These are phyloP conservation scores for Centrapalus pauciflorus DNA, from an alignment of 129 eudicot species.

Conservation along the genomic window DNA sequence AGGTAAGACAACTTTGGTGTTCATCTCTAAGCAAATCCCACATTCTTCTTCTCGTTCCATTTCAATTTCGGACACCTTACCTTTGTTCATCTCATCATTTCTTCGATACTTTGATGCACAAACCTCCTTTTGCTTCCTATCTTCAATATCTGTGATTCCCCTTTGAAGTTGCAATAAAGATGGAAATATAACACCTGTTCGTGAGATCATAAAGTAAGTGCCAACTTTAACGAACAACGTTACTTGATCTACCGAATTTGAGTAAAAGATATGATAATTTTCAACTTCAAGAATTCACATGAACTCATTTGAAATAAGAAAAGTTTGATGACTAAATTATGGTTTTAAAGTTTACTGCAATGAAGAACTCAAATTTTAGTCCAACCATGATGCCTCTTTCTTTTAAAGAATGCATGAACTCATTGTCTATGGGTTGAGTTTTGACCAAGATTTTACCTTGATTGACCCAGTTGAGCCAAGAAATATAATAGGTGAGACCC, in stretches of 20 bases:
- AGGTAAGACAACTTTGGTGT: conserved; percentile 70
- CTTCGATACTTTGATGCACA: conserved; percentile 54
- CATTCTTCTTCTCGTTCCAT: conserved; percentile 90
- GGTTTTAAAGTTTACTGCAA: neutral
- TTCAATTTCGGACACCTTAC: conserved; percentile 69
- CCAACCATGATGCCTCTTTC: neutral
- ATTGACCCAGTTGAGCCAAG: neutral
- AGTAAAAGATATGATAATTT: neutral
- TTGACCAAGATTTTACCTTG: neutral
- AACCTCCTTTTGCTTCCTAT: conserved; percentile 66
- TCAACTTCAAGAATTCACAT: neutral
- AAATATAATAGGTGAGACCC: no score
- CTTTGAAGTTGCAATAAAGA: conserved; percentile 77
- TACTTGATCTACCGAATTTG: neutral
- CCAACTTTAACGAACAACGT: conserved; percentile 1
- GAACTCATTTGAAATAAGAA: neutral
- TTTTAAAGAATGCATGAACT: neutral
- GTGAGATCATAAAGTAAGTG: conserved; percentile 3
- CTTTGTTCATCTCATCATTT: conserved; percentile 48
- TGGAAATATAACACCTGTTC: conserved; percentile 69
- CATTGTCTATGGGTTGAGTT: neutral
- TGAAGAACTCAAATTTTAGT: neutral
- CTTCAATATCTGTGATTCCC: conserved; percentile 76
- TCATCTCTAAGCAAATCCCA: conserved; percentile 76
- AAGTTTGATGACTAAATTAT: neutral